These are phyloP conservation scores for Pistacia integerrima DNA, from an alignment of 345 rosid genomes.

Conservation along the genomic window DNA sequence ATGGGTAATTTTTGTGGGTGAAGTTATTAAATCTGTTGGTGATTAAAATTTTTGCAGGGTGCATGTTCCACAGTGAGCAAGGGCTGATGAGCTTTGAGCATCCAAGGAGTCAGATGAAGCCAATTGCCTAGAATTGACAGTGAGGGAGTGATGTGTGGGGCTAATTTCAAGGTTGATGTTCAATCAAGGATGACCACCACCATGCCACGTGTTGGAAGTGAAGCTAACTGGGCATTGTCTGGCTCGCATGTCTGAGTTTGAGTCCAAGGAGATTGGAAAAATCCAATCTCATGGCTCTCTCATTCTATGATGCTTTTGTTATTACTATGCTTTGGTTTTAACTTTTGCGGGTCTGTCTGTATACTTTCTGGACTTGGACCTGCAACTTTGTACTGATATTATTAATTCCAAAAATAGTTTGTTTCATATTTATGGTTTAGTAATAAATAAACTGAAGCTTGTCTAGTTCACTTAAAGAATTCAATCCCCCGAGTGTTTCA, in stretches of 20 bases:
- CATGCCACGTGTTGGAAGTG: conserved; percentile 78
- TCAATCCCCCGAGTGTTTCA: too few species aligned
- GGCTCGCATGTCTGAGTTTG: conserved; percentile 30
- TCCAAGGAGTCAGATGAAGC: conserved; percentile 52
- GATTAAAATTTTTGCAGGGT: conserved; percentile 30
- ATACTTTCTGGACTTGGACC: too few species aligned
- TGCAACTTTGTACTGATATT: too few species aligned
- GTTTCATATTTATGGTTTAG: too few species aligned
- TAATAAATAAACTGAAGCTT: too few species aligned
- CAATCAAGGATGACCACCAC: conserved; percentile 34
- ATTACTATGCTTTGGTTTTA: too few species aligned
- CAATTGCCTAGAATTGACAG: conserved; percentile 78
- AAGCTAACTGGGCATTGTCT: conserved; percentile 71
- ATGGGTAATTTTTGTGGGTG: neutral
- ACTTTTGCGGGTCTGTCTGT: neutral
- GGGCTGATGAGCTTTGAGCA: conserved; percentile 74
- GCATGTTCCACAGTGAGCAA: conserved; percentile 64
- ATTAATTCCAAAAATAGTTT: neutral
- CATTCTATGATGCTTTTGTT: neutral
- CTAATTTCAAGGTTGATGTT: conserved; percentile 65
- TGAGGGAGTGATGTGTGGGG: conserved; percentile 75
- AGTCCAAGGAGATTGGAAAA: neutral
- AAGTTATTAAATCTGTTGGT: too few species aligned
- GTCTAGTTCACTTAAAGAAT: too few species aligned
- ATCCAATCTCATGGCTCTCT: neutral